Conservation (phyloP, 495 filamentous ascomycete species). For the Aspergillus nidulans region DNA sequence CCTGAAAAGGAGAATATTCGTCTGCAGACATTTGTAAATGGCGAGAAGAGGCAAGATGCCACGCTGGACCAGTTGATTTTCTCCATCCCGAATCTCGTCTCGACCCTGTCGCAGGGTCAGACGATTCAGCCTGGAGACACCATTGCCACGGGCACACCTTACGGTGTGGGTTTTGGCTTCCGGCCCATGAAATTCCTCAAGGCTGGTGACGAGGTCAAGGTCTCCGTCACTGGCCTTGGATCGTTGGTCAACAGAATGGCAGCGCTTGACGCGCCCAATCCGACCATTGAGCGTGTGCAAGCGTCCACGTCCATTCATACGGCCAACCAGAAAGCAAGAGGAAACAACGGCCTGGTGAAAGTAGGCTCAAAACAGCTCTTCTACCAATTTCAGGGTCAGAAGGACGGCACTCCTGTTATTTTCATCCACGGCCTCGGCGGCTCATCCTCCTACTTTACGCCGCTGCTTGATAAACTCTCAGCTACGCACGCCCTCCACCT, state of each 20-base stretch:
- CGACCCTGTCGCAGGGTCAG: background rate
- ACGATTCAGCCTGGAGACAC: constrained; percentile 1
- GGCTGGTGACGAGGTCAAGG: background rate
- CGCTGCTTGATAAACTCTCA: background rate
- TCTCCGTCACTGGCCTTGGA: background rate
- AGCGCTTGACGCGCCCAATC: background rate
- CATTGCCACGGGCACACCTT: background rate
- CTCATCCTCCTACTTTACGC: background rate
- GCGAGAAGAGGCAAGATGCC: constrained; percentile 3
- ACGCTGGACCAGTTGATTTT: constrained; percentile 1
- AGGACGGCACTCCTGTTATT: background rate
- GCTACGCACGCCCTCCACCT: background rate
- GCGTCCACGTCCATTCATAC: background rate
- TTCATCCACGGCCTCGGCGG: constrained; percentile 6
- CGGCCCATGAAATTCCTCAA: constrained; percentile 4
- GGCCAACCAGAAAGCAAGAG: background rate
- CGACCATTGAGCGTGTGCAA: background rate
- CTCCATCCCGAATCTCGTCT: background rate
- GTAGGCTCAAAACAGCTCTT: background rate
- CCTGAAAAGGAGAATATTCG: background rate
- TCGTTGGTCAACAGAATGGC: background rate
- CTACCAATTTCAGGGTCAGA: background rate
- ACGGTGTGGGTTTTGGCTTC: background rate
- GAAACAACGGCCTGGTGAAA: background rate
- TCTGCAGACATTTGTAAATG: constrained; percentile 1